phyloP scores from a whole-genome alignment of 2,329 filamentous ascomycete genomes.

The Ascochyta clinopodiicola region DNA sequence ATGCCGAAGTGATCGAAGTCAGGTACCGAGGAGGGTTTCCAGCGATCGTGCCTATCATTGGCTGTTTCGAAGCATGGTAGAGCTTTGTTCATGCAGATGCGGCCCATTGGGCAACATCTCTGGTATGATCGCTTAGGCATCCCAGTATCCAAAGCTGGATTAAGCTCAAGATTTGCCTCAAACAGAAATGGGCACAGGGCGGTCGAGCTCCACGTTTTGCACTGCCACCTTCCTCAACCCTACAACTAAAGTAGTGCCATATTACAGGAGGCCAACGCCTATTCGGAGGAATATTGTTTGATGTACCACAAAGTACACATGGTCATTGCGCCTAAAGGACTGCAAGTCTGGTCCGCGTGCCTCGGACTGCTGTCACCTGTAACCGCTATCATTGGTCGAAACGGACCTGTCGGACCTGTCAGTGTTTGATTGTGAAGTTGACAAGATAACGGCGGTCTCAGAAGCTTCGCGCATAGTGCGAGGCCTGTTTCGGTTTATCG shows the following conservation, averaged over 20 bases:
- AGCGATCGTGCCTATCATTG: neutral
- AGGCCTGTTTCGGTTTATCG: neutral
- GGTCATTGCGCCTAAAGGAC: neutral
- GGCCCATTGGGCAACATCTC: neutral
- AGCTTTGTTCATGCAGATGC: neutral
- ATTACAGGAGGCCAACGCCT: neutral
- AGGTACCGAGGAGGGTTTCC: conserved; percentile 7
- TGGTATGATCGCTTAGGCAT: neutral
- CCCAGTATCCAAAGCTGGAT: neutral
- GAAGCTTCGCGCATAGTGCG: neutral
- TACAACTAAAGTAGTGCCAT: neutral
- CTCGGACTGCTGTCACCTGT: neutral
- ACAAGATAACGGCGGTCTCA: conserved; percentile 4
- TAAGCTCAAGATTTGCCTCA: neutral
- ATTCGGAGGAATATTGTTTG: neutral
- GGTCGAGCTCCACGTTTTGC: neutral
- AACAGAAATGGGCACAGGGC: conserved; percentile 1
- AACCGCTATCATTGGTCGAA: neutral
- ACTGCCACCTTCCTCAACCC: neutral
- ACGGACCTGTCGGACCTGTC: neutral
- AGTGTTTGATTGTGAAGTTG: neutral
- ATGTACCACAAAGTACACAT: neutral
- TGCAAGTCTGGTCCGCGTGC: neutral
- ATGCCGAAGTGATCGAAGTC: neutral
- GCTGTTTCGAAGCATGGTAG: neutral